phyloP scores from a whole-genome alignment of 768 basidiomycete species.

The Phylloporus arenicola region DNA sequence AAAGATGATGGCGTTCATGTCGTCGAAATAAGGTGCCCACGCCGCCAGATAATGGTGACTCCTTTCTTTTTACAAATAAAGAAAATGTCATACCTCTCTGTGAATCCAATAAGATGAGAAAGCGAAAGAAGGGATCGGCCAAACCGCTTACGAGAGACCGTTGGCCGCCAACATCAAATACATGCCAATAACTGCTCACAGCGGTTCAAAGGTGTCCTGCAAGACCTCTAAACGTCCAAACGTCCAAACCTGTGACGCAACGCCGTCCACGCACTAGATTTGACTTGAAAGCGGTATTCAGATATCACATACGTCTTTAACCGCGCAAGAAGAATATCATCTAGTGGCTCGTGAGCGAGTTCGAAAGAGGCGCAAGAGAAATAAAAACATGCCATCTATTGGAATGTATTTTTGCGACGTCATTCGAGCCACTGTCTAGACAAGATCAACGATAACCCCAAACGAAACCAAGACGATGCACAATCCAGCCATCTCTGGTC shows the following conservation, averaged over 20 bases:
- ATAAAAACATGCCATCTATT: conserved; percentile 54
- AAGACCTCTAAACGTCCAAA: conserved; percentile 17
- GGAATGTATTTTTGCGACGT: conserved; percentile 41
- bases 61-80: neutral
- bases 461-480: conserved; percentile 33
- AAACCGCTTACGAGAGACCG: conserved; percentile 52
- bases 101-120: neutral
- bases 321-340: conserved; percentile 70
- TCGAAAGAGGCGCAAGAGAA: too few relatives aligned
- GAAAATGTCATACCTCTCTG: conserved; percentile 48
- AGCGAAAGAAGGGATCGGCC: neutral
- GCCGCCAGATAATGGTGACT: conserved; percentile 40
- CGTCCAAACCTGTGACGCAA: neutral
- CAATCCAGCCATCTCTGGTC: conserved; percentile 69
- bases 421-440: conserved; percentile 57
- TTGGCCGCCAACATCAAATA: conserved; percentile 74
- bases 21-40: conserved; percentile 72
- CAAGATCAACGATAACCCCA: conserved; percentile 1
- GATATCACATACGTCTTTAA: conserved; percentile 74
- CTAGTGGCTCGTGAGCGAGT: conserved; percentile 32
- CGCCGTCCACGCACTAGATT: conserved; percentile 34
- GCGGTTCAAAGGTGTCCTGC: conserved; percentile 37
- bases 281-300: conserved; percentile 69
- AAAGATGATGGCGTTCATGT: conserved; percentile 74
- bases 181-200: conserved; percentile 64